Conservation (phyloP, 495 filamentous ascomycete species). For the Rostrohypoxylon terebratum region DNA sequence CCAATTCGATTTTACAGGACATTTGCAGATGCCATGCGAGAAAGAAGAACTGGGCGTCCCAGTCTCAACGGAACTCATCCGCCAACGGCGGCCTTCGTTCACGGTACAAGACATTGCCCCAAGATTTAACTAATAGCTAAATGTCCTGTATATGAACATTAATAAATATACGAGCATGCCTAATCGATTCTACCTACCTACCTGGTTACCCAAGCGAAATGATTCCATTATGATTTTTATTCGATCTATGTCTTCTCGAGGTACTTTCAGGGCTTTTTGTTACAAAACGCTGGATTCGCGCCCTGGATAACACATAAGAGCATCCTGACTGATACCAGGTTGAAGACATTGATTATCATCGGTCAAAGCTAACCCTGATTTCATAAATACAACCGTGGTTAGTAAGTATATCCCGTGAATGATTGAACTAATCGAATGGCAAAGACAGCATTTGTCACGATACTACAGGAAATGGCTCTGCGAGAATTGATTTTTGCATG, state of each 20-base stretch:
- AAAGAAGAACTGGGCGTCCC: neutral
- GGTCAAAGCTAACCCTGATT: neutral
- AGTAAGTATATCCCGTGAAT: neutral
- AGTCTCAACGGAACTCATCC: neutral
- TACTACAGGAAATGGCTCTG: neutral
- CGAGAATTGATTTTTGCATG: neutral
- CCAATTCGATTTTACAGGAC: neutral
- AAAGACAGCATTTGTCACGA: neutral
- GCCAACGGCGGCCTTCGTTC: neutral
- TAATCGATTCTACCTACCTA: conserved; percentile 16
- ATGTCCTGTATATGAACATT: conserved; percentile 6
- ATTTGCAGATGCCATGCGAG: neutral
- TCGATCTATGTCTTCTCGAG: neutral
- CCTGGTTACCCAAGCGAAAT: neutral
- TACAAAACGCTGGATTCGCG: neutral
- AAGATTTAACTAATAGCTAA: conserved; percentile 1
- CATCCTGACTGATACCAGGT: neutral
- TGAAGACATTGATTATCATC: neutral
- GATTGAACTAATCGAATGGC: neutral
- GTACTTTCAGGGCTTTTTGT: neutral
- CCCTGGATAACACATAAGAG: neutral
- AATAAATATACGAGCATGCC: conserved; percentile 12
- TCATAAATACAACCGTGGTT: neutral
- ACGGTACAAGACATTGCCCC: conserved; percentile 9
- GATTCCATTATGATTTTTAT: neutral